Evolutionary conservation across 139 green algal genomes (phyloP), one percentile per base, ranked within the genome.

Genomic region (Pleodorina starrii): DNA sequence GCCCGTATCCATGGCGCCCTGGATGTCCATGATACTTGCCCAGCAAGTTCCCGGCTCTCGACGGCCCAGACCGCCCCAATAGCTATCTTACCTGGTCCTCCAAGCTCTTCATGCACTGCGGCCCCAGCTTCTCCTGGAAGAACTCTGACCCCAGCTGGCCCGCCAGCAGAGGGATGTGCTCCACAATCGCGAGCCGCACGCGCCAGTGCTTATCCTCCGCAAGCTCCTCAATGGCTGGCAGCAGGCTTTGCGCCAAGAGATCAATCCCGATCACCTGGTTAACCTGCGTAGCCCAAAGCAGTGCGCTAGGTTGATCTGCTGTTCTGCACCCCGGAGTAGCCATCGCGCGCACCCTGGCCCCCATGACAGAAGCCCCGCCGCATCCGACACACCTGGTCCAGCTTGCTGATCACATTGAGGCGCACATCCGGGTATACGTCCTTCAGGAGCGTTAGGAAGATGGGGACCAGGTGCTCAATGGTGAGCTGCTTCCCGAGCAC

Each of bases 131-230:
- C 63, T 98, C 95, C 91, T 96, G 93, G 93, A 97, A 97, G 85
- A 97, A 97, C 77, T 96, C 92, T 27, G 92, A 83, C 10, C 96
- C 97, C 77, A 99, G 94, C 94, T 99, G 97, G 36, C 88, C 92
- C 40, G 98, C 98, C 84, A 99, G 94, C 89, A 99, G 90, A 11
- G 98, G 98, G 54, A 99, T 98, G 95, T 99, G 98, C 90, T 98
- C 95, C 84, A 99, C 98, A 91, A 99, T 99, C 19, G 98, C 98
- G 77, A 99, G 93, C 60, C 98, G 93, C 88, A 99, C 98, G 35
- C 98, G 96, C 98, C 98, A 99, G 91, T 99, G 97, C 91, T 97
- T 97, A 94, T 99, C 98, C 91, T 98, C 96, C 3, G 98, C 97
- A 35, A 99, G 94, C 87, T 99, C 97, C 89, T 99, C 96, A 68